phyloP scores from a whole-genome alignment of 2,329 filamentous ascomycete genomes.

The Aspergillus sp. region DNA sequence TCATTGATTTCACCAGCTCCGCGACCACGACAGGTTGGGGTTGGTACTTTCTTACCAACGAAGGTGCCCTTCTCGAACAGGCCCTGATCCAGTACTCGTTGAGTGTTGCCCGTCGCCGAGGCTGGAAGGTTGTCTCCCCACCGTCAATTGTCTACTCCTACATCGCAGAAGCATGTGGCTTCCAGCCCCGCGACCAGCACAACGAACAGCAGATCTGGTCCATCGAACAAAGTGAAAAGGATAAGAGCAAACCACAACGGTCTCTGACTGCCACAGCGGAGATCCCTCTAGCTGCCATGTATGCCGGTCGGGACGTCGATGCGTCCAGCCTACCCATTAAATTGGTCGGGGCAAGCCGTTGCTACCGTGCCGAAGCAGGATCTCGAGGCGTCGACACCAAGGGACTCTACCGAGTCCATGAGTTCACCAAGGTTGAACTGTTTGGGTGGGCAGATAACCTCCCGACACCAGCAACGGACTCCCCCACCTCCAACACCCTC shows the following conservation, averaged over 20 bases:
- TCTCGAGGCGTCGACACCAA: constrained; percentile 86
- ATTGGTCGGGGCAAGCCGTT: constrained; percentile 79
- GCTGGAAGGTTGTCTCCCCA: constrained; percentile 77
- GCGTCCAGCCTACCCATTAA: constrained; percentile 67
- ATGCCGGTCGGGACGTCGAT: constrained; percentile 67
- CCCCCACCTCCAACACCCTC: constrained; percentile 39
- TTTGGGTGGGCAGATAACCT: constrained; percentile 78
- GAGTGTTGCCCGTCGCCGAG: constrained; percentile 63
- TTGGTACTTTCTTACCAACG: constrained; percentile 94
- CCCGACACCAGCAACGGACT: constrained; percentile 26
- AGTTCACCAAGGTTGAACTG: constrained; percentile 98
- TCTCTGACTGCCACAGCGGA: constrained; percentile 86
- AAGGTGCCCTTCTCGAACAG: constrained; percentile 90
- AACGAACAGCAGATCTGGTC: constrained; percentile 90
- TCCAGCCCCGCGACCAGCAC: constrained; percentile 84
- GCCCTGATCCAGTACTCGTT: constrained; percentile 86
- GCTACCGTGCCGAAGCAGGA: constrained; percentile 92
- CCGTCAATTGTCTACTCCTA: constrained; percentile 89
- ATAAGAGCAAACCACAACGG: constrained; percentile 63
- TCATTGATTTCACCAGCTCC: constrained; percentile 85
- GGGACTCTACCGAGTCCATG: constrained; percentile 92
- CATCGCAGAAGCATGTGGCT: constrained; percentile 86
- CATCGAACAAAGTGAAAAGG: constrained; percentile 62
- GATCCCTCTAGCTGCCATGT: constrained; percentile 89
- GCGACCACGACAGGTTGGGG: constrained; percentile 88